Base-by-base conservation (phyloP, 495 filamentous ascomycete species). In the Penicillium flavigenum region DNA sequence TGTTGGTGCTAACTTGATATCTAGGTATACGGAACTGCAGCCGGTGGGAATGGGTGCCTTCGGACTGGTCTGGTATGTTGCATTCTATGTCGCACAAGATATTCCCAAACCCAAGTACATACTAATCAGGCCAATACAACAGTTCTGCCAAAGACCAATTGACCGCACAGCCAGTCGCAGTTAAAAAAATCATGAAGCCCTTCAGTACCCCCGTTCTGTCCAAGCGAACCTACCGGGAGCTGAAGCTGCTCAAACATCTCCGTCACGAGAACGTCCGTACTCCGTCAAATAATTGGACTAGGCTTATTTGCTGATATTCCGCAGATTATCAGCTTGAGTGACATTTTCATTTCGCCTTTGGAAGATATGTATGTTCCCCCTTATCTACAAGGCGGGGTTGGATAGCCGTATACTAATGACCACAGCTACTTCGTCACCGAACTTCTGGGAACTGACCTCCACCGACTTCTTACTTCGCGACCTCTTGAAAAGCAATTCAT, bases 141-240 rank as follows among this genome's bases (percentile, higher is more conserved):
- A 98, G 94, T 76, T 96, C 94, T 45, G 94, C 94, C 56, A 93
- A 88, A 76, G 94, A 98, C 72, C 91, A 97, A 81, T 91, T 98
- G 71, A 98, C 95, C 51, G 86, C 80, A 65, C 91, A 96, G 70
- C 90, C 90, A 68, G 94, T 98, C 56, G 94, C 94, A 31, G 91
- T 98, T 65, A 98, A 98, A 84, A 98, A 98, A 81, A 98, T 98
- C 68, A 98, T 98, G 95, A 98, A 98, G 81, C 94, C 94, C 7
- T 98, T 98, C 78, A 96, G 91, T 80, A 98, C 94, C 11, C 94
- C 94, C 6, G 94, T 98, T 44, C 77, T 98, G 41, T 94, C 94
- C 20, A 98, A 98, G 81, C 81, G 94, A 68, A 98, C 94, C 26
- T 98, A 98, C 69, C 88, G 94, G 57, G 94, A 98, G 70, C 79